Evolutionary conservation across 305 asterid genomes (phyloP).

Genomic region (Fraxinus platypoda): DNA sequence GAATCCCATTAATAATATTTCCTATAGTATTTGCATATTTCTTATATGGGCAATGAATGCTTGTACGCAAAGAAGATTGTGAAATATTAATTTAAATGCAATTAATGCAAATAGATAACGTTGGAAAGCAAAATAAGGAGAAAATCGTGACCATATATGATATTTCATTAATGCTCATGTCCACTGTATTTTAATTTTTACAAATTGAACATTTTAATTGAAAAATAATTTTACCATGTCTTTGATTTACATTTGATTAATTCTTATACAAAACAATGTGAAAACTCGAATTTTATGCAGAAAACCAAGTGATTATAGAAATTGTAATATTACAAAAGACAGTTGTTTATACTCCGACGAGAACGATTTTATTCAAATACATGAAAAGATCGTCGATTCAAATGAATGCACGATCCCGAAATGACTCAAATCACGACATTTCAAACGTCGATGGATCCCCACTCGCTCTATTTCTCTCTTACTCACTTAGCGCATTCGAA

Average conservation of each 20-base stretch:
- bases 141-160: constrained; percentile 17
- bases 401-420: not conserved
- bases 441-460: not conserved
- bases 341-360: too few species aligned
- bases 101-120: constrained; percentile 28
- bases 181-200: not conserved
- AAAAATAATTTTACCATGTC: not conserved
- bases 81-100: constrained; percentile 18
- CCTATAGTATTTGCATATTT: not conserved
- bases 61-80: not conserved
- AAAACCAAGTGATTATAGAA: not conserved
- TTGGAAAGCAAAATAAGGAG: constrained; percentile 20
- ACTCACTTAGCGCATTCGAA: not conserved
- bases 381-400: not conserved
- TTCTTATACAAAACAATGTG: not conserved
- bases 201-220: not conserved
- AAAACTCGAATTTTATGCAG: not conserved
- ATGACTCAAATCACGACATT: too few species aligned
- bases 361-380: not conserved
- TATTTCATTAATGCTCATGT: constrained; percentile 31
- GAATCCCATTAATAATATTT: not conserved
- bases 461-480: not conserved
- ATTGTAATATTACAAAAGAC: not conserved
- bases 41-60: not conserved
- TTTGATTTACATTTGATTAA: not conserved